A percentile compares a stretch with the other conserved stretches of the same genome.
phyloP scores from a whole-genome alignment of 148 eudicot species.

The Limonium bicolor region DNA sequence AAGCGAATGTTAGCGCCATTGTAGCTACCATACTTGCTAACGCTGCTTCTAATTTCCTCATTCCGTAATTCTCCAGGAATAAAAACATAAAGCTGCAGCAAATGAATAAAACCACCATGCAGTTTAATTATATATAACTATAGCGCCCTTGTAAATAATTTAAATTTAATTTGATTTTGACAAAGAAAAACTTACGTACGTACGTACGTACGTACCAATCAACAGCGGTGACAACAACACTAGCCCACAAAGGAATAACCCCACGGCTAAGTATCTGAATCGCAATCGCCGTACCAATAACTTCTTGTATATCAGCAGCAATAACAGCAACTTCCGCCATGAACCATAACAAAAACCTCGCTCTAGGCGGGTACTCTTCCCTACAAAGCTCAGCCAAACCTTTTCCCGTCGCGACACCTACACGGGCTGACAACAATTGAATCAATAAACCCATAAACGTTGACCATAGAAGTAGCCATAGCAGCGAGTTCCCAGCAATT shows the following conservation, averaged over 20 bases:
- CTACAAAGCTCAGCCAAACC: constrained; percentile 48
- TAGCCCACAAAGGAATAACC: constrained; percentile 47
- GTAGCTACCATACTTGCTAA: constrained; percentile 57
- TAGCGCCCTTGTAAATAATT: not conserved
- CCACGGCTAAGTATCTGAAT: constrained; percentile 41
- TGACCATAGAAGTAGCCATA: constrained; percentile 55
- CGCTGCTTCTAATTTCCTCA: constrained; percentile 80
- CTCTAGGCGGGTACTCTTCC: constrained; percentile 48
- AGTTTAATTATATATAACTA: not conserved
- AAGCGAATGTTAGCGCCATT: constrained; percentile 83
- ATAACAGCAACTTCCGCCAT: constrained; percentile 61
- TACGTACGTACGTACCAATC: constrained; percentile 30
- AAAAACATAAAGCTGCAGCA: constrained; percentile 54
- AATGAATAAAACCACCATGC: constrained; percentile 1
- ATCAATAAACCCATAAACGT: constrained; percentile 42
- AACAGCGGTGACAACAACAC: constrained; percentile 44
- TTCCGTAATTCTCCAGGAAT: constrained; percentile 77
- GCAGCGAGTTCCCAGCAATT: constrained; percentile 40
- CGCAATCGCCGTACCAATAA: constrained; percentile 58
- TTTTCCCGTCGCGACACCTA: constrained; percentile 52
- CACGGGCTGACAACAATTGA: constrained; percentile 30
- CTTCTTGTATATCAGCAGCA: constrained; percentile 68
- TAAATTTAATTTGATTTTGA: not conserved
- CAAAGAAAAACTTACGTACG: not conserved
- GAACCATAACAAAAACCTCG: constrained; percentile 31